Evolutionary conservation across 495 filamentous ascomycete genomes (phyloP), one percentile per base, ranked within the genome.

Genomic region (Penicillium mononematosum): DNA sequence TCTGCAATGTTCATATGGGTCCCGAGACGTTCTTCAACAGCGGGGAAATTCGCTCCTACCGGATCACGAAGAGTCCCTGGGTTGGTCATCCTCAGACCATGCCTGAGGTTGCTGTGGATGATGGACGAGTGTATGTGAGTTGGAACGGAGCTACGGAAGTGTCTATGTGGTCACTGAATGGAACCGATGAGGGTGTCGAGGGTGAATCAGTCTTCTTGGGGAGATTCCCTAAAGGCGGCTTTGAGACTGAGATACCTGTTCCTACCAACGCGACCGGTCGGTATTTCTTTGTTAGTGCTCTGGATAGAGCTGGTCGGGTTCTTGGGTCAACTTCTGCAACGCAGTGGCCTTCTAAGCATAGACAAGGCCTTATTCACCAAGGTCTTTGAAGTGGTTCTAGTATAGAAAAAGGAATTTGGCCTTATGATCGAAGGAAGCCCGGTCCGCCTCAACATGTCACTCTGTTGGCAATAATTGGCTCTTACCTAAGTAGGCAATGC

Each of bases 81-180:
- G 5, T n/a, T 5, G 20, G 19, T n/a, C 11, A 25, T 10, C 47
- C 47, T 24, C 47, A 34, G 19, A 25, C 5, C 4, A 11, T 16
- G 6, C 60, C 66, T 19, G 50, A 43, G 1, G 58, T 63, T 53
- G 62, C 62, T 6, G 38, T 50, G 39, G 36, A 7, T 36, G 2
- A 43, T 58, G 3, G 53, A 50, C 5, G 49, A 56, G 41, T 62
- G 24, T 63, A 63, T 17, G 53, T 60, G 2, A 66, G 66, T 50
- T 66, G 66, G 66, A 69, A 69, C 45, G 83, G 86, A 61, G 79
- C 84, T 10, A 66, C 79, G 3, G 74, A 79, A 22, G 82, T 87
- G 8, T 41, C 53, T 14, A 22, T 31, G 27, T 63, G 60, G 60
- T 39, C 47, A 8, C 25, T 50, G 32, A 14, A 38, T 1, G 47